A percentile compares a stretch with the other conserved stretches of the same genome.
Conservation (phyloP, 2,329 filamentous ascomycete species). For the Aphanocladium album region DNA sequence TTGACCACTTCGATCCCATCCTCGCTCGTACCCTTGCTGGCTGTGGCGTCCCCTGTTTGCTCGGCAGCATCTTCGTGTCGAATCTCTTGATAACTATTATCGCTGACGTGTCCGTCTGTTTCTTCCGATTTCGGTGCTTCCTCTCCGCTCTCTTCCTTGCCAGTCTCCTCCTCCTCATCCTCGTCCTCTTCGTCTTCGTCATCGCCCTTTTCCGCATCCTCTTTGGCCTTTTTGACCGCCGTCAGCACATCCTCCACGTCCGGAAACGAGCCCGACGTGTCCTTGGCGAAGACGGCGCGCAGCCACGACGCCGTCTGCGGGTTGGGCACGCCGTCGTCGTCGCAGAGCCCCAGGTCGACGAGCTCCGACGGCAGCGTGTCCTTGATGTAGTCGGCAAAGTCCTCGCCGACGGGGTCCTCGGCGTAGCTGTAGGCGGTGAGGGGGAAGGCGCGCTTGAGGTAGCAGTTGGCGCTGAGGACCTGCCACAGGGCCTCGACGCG, state of each 20-base stretch:
- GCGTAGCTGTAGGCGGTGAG: constrained; percentile 8
- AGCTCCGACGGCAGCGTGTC: not conserved
- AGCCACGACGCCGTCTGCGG: not conserved
- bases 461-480: constrained; percentile 11
- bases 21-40: not conserved
- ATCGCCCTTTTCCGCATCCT: not conserved
- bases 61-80: not conserved
- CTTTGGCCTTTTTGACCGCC: not conserved
- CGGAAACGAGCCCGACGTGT: constrained; percentile 2
- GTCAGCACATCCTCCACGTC: constrained; percentile 1
- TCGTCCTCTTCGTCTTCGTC: not conserved
- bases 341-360: not conserved
- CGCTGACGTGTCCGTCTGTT: not conserved
- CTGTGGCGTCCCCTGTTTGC: not conserved
- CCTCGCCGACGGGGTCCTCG: constrained; percentile 7
- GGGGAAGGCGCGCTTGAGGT: constrained; percentile 5
- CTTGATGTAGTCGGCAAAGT: constrained; percentile 9
- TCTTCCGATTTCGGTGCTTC: not conserved
- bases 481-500: constrained; percentile 12
- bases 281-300: not conserved
- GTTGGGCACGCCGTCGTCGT: not conserved
- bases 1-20: not conserved
- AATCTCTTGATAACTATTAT: not conserved
- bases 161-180: not conserved
- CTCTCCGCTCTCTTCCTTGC: not conserved